These are phyloP conservation scores for Aegilops tauschii DNA, from an alignment of 176 grass and related monocot species.

Conservation along the genomic window DNA sequence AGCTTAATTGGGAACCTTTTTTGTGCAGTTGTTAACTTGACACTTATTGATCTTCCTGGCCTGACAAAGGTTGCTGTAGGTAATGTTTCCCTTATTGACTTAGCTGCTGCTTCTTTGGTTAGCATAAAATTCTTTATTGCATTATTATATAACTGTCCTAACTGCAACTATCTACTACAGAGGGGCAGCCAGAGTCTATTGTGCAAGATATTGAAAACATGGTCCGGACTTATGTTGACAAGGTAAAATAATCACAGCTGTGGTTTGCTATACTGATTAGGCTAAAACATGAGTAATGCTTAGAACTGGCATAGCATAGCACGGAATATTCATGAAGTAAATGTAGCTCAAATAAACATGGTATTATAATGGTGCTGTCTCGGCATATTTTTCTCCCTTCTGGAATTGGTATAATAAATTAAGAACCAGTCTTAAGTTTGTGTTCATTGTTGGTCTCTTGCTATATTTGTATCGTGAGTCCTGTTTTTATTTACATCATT, in stretches of 20 bases:
- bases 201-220: constrained; percentile 99
- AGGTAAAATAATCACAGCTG: constrained; percentile 50
- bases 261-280: not conserved
- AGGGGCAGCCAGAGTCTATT: constrained; percentile 94
- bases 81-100: constrained; percentile 42
- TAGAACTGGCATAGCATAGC: not conserved
- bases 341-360: not conserved
- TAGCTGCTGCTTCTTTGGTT: constrained; percentile 17
- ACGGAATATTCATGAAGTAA: not conserved
- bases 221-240: constrained; percentile 96
- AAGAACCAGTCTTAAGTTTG: not conserved
- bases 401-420: not conserved
- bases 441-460: not conserved
- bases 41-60: constrained; percentile 98
- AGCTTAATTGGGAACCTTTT: constrained; percentile 34
- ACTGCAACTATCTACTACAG: constrained; percentile 39
- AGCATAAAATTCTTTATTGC: not conserved
- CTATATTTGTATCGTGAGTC: not conserved
- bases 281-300: not conserved
- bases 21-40: constrained; percentile 96
- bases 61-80: constrained; percentile 97
- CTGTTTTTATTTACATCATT: constrained; percentile 2
- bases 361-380: not conserved
- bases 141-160: constrained; percentile 10
- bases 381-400: not conserved